These are phyloP conservation scores for Coemansia sp. DNA, from an alignment of 192 early-diverging fungal genomes.

Conservation along the genomic window DNA sequence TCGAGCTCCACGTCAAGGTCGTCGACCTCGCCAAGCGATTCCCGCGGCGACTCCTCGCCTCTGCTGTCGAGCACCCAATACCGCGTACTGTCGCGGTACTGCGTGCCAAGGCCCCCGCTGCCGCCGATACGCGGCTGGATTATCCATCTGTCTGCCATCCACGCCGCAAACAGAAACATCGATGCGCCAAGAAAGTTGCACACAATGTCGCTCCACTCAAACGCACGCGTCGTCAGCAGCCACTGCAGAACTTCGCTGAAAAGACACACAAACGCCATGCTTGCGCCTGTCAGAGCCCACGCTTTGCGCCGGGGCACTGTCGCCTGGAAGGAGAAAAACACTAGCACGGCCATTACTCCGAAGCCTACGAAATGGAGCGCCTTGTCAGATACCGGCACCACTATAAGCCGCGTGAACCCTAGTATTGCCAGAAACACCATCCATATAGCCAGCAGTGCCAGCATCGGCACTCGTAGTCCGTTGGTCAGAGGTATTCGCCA, in stretches of 20 bases:
- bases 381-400: slow-evolving; percentile 34
- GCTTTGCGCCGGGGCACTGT: slow-evolving; percentile 25
- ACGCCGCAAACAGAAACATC: slow-evolving; percentile 41
- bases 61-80: slow-evolving; percentile 29
- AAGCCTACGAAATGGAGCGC: slow-evolving; percentile 47
- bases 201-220: slow-evolving; percentile 43
- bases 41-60: slow-evolving; percentile 1
- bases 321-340: slow-evolving; percentile 43
- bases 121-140: slow-evolving; percentile 22
- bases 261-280: slow-evolving; percentile 17
- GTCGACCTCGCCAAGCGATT: slow-evolving; percentile 23
- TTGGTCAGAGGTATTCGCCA: slow-evolving; percentile 24
- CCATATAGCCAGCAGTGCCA: slow-evolving; percentile 23
- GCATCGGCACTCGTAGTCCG: slow-evolving; percentile 25
- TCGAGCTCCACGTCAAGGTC: slow-evolving; percentile 52
- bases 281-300: slow-evolving; percentile 20
- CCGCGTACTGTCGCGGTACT: slow-evolving; percentile 4
- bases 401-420: slow-evolving; percentile 40
- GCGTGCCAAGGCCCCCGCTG: background rate
- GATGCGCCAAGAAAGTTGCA: slow-evolving; percentile 38
- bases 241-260: slow-evolving; percentile 44
- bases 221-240: slow-evolving; percentile 33
- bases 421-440: slow-evolving; percentile 25
- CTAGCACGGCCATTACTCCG: slow-evolving; percentile 28
- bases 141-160: slow-evolving; percentile 47